Evolutionary conservation across 169 alveolate genomes (phyloP).

Genomic region (Eimeria praecox): DNA sequence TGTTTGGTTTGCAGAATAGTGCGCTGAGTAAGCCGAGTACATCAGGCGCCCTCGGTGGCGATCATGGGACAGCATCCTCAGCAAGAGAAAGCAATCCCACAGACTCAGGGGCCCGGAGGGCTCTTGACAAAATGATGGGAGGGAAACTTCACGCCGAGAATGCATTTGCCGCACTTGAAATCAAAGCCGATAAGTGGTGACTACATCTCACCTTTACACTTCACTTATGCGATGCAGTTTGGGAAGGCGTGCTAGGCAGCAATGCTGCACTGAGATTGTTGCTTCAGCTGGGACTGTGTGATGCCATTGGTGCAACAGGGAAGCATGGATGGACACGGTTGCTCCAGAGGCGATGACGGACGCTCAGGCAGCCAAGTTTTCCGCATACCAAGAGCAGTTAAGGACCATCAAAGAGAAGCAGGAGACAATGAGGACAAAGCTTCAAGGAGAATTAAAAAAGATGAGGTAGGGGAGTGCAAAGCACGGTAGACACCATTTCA

Average conservation of each 20-base stretch:
- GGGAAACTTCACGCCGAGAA: slow-evolving; percentile 75
- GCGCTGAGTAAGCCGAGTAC: slow-evolving; percentile 11
- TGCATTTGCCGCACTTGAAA: slow-evolving; percentile 71
- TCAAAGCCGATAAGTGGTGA: slow-evolving; percentile 56
- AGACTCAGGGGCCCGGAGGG: slow-evolving; percentile 69
- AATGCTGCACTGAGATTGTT: not conserved
- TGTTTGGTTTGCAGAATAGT: not conserved
- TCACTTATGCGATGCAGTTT: not conserved
- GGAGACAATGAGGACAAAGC: slow-evolving; percentile 53
- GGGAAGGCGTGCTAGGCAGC: not conserved
- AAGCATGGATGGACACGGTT: slow-evolving; percentile 81
- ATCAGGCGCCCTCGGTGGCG: slow-evolving; percentile 4
- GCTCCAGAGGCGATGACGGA: slow-evolving; percentile 80
- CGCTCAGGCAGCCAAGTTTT: slow-evolving; percentile 58
- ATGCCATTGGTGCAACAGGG: slow-evolving; percentile 49
- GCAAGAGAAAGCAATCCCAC: slow-evolving; percentile 28
- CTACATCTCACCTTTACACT: not conserved
- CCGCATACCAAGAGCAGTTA: slow-evolving; percentile 73
- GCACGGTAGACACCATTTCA: not conserved
- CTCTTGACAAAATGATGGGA: slow-evolving; percentile 82
- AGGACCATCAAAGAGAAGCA: slow-evolving; percentile 61
- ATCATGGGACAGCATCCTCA: not conserved
- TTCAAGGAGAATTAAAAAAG: slow-evolving; percentile 38
- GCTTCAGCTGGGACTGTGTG: not conserved
- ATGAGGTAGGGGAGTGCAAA: slow-evolving; percentile 32